phyloP scores from a whole-genome alignment of 306 rosid species.

The Elaeagnus macrophylla region DNA sequence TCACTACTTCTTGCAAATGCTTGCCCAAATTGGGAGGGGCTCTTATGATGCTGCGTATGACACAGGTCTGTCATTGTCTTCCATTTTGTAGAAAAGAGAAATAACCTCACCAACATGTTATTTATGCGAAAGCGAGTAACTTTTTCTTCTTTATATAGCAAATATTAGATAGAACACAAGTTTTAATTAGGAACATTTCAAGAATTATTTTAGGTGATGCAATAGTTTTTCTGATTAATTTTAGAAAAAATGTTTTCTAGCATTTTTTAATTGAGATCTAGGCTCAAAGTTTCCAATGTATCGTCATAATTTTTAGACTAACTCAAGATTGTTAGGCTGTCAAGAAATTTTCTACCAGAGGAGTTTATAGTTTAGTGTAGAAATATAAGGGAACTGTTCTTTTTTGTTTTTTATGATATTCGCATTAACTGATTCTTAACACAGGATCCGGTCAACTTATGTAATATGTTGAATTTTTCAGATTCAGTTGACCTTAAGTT shows the following conservation, averaged over 20 bases:
- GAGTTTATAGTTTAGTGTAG: no score
- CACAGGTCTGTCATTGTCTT: slow-evolving; percentile 40
- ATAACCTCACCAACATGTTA: neutral
- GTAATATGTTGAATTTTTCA: slow-evolving; percentile 15
- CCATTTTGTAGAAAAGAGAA: neutral
- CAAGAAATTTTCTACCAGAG: no score
- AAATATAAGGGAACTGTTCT: no score
- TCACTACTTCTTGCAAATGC: slow-evolving; percentile 85
- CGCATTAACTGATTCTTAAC: neutral
- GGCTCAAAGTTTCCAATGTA: no score
- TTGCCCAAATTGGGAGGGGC: slow-evolving; percentile 76
- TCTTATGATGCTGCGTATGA: slow-evolving; percentile 59
- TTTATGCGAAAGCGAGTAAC: neutral
- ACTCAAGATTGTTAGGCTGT: no score
- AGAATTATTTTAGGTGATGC: no score
- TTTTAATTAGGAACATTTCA: no score
- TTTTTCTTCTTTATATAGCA: neutral
- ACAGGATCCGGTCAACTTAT: neutral
- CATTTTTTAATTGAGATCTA: no score
- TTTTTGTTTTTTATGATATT: neutral
- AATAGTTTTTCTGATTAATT: no score
- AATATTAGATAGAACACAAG: no score
- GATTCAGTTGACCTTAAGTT: slow-evolving; percentile 53
- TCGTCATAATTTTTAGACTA: no score
- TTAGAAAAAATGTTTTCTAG: no score